Evolutionary conservation across 768 basidiomycete genomes (phyloP), one percentile per base, ranked within the genome.

Genomic region (Naganishia vishniacii): DNA sequence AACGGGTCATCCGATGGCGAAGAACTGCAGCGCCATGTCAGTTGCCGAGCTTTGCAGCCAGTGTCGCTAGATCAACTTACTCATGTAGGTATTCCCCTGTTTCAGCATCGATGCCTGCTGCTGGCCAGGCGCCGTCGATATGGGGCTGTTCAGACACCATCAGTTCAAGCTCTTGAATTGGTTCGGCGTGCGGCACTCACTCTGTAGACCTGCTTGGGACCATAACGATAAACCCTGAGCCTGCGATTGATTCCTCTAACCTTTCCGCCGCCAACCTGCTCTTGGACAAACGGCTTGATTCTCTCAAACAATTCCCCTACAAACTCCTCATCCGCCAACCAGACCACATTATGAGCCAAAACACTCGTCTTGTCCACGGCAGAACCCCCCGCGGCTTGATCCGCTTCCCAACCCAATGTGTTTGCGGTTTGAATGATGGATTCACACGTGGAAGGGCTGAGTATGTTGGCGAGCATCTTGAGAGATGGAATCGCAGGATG

Each of bases 121-220:
- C 79, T 25, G 83, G 82, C 83, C 83, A 83, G 0, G 82, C 82
- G 4, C 83, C 83, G 68, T 83, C 83, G 61, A 83, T 82, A 65
- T 84, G 82, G 2, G 83, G 82, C 68, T 76, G 41, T 1, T 20
- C 37, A 47, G 64, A 31, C 62, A 42, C 29, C 13, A 59, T 60
- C 25, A 31, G 3, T 46, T 42, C 48, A 16, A 61, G 32, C 62
- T 12, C 4, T 31, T 23, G 23, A 23, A 32, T 60, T 28, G 29
- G 32, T 29, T 18, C 59, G 47, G 65, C 42, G n/a, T 15, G 32
- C 34, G 7, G 7, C 3, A 70, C 73, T 66, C 64, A 76, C 75
- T 48, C 82, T 71, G 67, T 84, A 83, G 49, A 82, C 66, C 18
- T 82, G 81, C 4, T 81, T 81, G 9, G 80, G 79, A 2, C 79